A percentile compares a stretch with the other conserved stretches of the same genome.
Conservation (phyloP, 768 basidiomycete genomes). For the Tricholoma furcatifolium region DNA sequence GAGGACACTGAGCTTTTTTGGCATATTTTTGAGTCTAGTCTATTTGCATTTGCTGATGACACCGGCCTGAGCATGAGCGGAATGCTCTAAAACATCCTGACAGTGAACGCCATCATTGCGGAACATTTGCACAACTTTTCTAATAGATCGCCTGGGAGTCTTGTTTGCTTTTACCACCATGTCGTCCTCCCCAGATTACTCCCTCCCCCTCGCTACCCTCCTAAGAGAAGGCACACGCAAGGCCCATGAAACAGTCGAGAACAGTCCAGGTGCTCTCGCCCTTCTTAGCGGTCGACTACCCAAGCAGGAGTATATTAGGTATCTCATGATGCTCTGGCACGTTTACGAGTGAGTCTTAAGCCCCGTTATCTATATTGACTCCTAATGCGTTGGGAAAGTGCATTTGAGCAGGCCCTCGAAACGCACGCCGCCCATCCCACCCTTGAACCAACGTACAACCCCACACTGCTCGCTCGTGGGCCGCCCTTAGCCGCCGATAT, state of each 20-base stretch:
- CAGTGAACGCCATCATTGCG: not conserved
- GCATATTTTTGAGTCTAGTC: too few species aligned
- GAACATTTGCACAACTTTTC: not conserved
- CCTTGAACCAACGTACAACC: constrained; percentile 71
- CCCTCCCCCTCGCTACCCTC: constrained; percentile 44
- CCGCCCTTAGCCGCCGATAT: constrained; percentile 66
- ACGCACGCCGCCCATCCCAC: constrained; percentile 59
- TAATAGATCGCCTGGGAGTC: not conserved
- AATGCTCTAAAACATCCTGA: not conserved
- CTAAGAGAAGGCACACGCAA: constrained; percentile 45
- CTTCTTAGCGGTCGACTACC: constrained; percentile 58
- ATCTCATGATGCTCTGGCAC: constrained; percentile 77
- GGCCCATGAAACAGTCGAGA: constrained; percentile 59
- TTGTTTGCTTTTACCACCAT: constrained; percentile 27
- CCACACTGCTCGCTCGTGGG: constrained; percentile 62
- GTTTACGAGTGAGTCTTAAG: constrained; percentile 66
- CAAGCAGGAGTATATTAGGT: constrained; percentile 65
- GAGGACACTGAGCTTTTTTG: too few species aligned
- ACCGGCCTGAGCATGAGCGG: too few species aligned
- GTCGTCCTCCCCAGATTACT: constrained; percentile 33
- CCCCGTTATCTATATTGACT: not conserved
- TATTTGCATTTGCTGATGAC: too few species aligned
- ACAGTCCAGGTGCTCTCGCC: constrained; percentile 54
- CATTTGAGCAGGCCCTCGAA: constrained; percentile 57
- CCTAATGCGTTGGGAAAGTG: constrained; percentile 28